These are phyloP conservation scores for Arachis hypogaea DNA, from an alignment of 306 rosid species.

Conservation along the genomic window DNA sequence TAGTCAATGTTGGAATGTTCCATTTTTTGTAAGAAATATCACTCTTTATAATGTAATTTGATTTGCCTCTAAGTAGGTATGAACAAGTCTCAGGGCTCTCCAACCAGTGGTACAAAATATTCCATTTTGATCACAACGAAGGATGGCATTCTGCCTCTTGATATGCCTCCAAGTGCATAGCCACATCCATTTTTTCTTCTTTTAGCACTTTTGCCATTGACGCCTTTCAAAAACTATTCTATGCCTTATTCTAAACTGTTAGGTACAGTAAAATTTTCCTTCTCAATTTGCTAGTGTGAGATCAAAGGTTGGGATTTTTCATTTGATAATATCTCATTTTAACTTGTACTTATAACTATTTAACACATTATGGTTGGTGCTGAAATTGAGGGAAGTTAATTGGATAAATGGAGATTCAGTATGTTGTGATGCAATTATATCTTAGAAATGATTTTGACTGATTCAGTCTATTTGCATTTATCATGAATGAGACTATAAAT, in stretches of 20 bases:
- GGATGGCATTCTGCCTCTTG: slow-evolving; percentile 46
- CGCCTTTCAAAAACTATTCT: slow-evolving; percentile 51
- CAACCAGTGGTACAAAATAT: slow-evolving; percentile 16
- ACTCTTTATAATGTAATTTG: slow-evolving; percentile 17
- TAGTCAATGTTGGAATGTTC: slow-evolving; percentile 1
- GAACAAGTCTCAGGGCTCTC: slow-evolving; percentile 36
- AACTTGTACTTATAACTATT: neutral
- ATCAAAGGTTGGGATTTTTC: slow-evolving; percentile 6
- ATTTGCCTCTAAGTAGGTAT: slow-evolving; percentile 41
- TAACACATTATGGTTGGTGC: slow-evolving; percentile 22
- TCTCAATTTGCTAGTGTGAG: neutral
- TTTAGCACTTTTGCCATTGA: slow-evolving; percentile 62
- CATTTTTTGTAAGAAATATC: neutral
- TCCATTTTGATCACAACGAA: slow-evolving; percentile 20
- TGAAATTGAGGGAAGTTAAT: neutral
- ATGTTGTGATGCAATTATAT: neutral
- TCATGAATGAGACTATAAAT: slow-evolving; percentile 6
- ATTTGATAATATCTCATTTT: slow-evolving; percentile 18
- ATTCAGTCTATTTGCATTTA: neutral
- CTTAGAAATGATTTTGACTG: slow-evolving; percentile 7
- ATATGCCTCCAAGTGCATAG: slow-evolving; percentile 43
- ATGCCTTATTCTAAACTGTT: slow-evolving; percentile 44
- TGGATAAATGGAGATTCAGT: neutral
- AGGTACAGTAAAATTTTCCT: slow-evolving; percentile 38
- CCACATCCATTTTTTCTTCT: slow-evolving; percentile 62